A percentile compares a stretch with the other conserved stretches of the same genome.
Evolutionary conservation across 345 rosid species (phyloP).

Genomic region (Adansonia digitata): DNA sequence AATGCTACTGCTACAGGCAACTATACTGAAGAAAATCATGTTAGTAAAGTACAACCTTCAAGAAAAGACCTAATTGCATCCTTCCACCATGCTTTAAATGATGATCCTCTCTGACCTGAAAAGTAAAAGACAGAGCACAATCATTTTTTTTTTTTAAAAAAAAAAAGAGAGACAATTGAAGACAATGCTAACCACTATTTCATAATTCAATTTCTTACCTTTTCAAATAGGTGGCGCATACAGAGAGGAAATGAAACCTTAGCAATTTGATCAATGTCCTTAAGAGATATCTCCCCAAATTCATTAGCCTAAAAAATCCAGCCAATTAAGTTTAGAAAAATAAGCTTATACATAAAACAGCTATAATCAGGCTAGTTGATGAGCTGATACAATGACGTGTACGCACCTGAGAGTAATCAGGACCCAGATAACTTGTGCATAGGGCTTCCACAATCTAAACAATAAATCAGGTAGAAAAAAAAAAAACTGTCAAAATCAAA

Average conservation of each 20-base stretch:
- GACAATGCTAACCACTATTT: slow-evolving; percentile 2
- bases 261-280: slow-evolving; percentile 73
- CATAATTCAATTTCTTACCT: slow-evolving; percentile 39
- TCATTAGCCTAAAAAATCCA: slow-evolving; percentile 55
- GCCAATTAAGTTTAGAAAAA: slow-evolving; percentile 1
- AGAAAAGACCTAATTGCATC: slow-evolving; percentile 93
- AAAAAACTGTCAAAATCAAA: slow-evolving; percentile 3
- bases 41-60: slow-evolving; percentile 53
- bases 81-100: slow-evolving; percentile 96
- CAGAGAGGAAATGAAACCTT: slow-evolving; percentile 88
- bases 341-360: slow-evolving; percentile 8
- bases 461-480: slow-evolving; percentile 8
- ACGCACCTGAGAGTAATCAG: slow-evolving; percentile 82
- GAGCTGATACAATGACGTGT: slow-evolving; percentile 4
- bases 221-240: slow-evolving; percentile 85
- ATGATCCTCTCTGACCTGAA: slow-evolving; percentile 85
- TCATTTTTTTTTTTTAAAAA: neutral
- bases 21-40: slow-evolving; percentile 6
- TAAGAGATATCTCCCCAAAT: slow-evolving; percentile 64
- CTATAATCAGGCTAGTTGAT: slow-evolving; percentile 2
- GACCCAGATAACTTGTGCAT: slow-evolving; percentile 73
- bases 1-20: neutral
- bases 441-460: slow-evolving; percentile 79
- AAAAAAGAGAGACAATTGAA: neutral
- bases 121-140: slow-evolving; percentile 3